These are phyloP conservation scores for Naganishia vaughanmartiniae DNA, from an alignment of 768 basidiomycete species.

Conservation along the genomic window DNA sequence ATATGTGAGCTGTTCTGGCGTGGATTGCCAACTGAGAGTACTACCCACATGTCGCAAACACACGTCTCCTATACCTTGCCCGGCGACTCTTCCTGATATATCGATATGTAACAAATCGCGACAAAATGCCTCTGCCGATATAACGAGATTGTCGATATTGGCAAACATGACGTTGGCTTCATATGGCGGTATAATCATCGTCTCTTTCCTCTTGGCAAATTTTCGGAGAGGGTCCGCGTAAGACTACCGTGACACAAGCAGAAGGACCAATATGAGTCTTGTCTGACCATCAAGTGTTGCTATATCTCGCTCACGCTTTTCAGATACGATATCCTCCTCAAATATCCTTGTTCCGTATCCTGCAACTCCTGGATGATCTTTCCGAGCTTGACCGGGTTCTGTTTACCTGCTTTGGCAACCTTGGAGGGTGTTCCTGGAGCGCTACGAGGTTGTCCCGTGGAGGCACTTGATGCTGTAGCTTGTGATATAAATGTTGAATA, in stretches of 20 bases:
- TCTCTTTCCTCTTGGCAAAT: slow-evolving; percentile 79
- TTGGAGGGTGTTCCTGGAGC: slow-evolving; percentile 61
- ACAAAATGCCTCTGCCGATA: slow-evolving; percentile 85
- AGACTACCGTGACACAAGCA: slow-evolving; percentile 53
- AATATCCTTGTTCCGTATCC: slow-evolving; percentile 83
- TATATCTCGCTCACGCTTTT: slow-evolving; percentile 57
- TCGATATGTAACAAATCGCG: slow-evolving; percentile 74
- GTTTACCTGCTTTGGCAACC: slow-evolving; percentile 55
- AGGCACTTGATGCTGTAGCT: slow-evolving; percentile 27
- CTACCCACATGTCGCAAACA: slow-evolving; percentile 66
- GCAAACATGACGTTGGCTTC: slow-evolving; percentile 92
- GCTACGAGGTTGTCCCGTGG: background rate
- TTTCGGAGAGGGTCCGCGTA: slow-evolving; percentile 88
- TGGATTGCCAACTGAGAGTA: background rate
- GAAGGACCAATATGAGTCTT: background rate
- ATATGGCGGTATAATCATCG: slow-evolving; percentile 80
- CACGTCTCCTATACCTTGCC: slow-evolving; percentile 74
- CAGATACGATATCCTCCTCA: slow-evolving; percentile 74
- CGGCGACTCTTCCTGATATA: slow-evolving; percentile 61
- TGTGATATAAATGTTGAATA: slow-evolving; percentile 30
- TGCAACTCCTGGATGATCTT: slow-evolving; percentile 77
- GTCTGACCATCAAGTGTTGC: background rate
- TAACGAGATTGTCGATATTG: slow-evolving; percentile 83
- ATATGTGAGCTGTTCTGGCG: background rate
- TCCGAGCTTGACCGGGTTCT: slow-evolving; percentile 49